These are phyloP conservation scores for Ilyonectria sp. DNA, from an alignment of 2,329 filamentous ascomycete species.

Conservation along the genomic window DNA sequence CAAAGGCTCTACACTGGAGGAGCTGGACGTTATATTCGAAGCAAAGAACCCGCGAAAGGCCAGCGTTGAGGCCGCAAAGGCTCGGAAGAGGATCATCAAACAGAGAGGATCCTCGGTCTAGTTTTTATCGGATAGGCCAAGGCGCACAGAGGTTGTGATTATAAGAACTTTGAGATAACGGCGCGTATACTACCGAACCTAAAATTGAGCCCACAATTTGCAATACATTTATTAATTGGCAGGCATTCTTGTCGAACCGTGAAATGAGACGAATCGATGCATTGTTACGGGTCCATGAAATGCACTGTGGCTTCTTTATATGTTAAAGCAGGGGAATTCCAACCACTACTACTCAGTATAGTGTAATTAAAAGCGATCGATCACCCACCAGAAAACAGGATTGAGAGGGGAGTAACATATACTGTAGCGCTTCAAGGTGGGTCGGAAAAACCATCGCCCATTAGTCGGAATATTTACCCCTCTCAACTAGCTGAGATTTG, in stretches of 20 bases:
- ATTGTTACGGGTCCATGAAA: not conserved
- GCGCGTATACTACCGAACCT: not conserved
- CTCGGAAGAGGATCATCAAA: slow-evolving; percentile 19
- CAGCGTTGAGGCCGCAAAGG: slow-evolving; percentile 27
- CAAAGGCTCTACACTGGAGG: slow-evolving; percentile 27
- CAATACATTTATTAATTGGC: not conserved
- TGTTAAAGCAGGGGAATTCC: not conserved
- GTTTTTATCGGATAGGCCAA: not conserved
- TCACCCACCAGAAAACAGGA: not conserved
- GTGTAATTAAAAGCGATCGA: not conserved
- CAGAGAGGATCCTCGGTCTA: slow-evolving; percentile 5
- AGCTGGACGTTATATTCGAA: slow-evolving; percentile 27
- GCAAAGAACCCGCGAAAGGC: slow-evolving; percentile 30
- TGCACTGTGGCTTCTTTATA: not conserved
- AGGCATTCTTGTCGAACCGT: not conserved
- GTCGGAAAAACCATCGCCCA: not conserved
- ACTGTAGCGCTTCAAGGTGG: not conserved
- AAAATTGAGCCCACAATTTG: not conserved
- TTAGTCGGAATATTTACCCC: not conserved
- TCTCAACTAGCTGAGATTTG: not conserved
- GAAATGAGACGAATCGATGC: not conserved
- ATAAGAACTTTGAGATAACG: not conserved
- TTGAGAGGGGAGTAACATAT: not conserved
- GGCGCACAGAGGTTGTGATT: not conserved
- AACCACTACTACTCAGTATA: not conserved